These are phyloP conservation scores for Diaporthe nobilis DNA, from an alignment of 2,329 filamentous ascomycete genomes.

Conservation along the genomic window DNA sequence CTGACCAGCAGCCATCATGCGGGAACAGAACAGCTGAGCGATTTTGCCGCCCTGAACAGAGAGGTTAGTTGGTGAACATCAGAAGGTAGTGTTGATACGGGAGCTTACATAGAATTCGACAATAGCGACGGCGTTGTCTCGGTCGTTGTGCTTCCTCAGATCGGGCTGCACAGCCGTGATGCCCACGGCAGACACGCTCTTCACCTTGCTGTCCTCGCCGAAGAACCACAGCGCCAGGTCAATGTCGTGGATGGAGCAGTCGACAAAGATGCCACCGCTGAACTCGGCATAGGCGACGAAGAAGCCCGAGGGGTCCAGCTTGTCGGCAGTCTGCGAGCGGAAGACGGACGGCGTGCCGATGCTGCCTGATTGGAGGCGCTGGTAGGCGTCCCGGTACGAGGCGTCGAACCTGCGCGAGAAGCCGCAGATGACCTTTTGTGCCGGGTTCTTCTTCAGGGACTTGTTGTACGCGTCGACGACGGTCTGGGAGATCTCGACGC, in stretches of 20 bases:
- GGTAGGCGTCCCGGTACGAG: conserved; percentile 73
- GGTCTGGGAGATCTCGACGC: conserved; percentile 63
- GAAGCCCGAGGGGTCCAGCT: conserved; percentile 74
- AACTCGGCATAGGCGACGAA: conserved; percentile 77
- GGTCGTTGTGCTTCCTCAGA: conserved; percentile 69
- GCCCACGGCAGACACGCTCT: conserved; percentile 68
- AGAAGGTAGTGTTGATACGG: neutral
- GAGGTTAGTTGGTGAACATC: neutral
- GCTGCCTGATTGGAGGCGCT: conserved; percentile 64
- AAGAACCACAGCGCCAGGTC: conserved; percentile 77
- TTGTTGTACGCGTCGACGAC: conserved; percentile 70
- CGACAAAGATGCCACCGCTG: conserved; percentile 78
- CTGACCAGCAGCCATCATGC: conserved; percentile 79
- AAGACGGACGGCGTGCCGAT: conserved; percentile 74
- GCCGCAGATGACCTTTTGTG: conserved; percentile 77
- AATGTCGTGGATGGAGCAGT: conserved; percentile 80
- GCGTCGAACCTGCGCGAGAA: conserved; percentile 77
- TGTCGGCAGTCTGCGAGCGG: conserved; percentile 77
- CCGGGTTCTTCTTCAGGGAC: conserved; percentile 66
- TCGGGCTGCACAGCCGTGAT: conserved; percentile 72
- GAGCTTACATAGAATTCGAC: conserved; percentile 68
- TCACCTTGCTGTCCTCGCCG: conserved; percentile 63
- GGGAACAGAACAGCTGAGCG: conserved; percentile 73
- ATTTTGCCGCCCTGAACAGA: conserved; percentile 66
- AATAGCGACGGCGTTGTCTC: conserved; percentile 74